Conservation (phyloP, 2,329 filamentous ascomycete genomes). For the Hymenoscyphus infarciens region DNA sequence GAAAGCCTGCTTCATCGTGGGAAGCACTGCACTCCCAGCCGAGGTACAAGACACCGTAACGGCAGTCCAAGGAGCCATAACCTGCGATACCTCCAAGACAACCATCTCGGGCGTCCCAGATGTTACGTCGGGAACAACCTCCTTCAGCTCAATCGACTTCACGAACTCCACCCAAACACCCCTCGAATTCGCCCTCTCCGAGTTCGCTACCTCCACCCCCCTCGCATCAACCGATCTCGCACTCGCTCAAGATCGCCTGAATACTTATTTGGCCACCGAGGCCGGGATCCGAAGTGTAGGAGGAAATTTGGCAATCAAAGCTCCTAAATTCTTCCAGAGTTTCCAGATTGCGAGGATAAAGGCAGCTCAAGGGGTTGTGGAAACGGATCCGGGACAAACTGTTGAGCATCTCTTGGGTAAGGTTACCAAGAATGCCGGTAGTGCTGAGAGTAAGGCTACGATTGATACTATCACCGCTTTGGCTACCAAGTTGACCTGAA, state of each 20-base stretch:
- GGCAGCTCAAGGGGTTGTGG: conserved; percentile 54
- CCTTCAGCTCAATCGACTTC: conserved; percentile 57
- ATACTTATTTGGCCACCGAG: conserved; percentile 58
- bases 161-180: conserved; percentile 45
- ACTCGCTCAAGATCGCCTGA: conserved; percentile 50
- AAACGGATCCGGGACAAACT: conserved; percentile 47
- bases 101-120: conserved; percentile 55
- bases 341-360: conserved; percentile 58
- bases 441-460: conserved; percentile 38
- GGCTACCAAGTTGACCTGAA: conserved; percentile 23
- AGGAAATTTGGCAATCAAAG: conserved; percentile 54
- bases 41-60: conserved; percentile 46
- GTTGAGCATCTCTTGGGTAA: conserved; percentile 56
- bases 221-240: conserved; percentile 48
- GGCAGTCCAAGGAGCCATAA: conserved; percentile 43
- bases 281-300: conserved; percentile 52
- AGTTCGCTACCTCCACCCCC: conserved; percentile 49
- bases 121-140: conserved; percentile 47
- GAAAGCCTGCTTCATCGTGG: conserved; percentile 52
- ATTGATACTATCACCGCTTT: conserved; percentile 48
- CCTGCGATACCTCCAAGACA: conserved; percentile 45
- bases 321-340: conserved; percentile 60
- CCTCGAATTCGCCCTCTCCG: conserved; percentile 50
- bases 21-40: conserved; percentile 46
- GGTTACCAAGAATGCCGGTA: conserved; percentile 51